phyloP scores from a whole-genome alignment of 805 yeast species.

The Lachancea sp. region DNA sequence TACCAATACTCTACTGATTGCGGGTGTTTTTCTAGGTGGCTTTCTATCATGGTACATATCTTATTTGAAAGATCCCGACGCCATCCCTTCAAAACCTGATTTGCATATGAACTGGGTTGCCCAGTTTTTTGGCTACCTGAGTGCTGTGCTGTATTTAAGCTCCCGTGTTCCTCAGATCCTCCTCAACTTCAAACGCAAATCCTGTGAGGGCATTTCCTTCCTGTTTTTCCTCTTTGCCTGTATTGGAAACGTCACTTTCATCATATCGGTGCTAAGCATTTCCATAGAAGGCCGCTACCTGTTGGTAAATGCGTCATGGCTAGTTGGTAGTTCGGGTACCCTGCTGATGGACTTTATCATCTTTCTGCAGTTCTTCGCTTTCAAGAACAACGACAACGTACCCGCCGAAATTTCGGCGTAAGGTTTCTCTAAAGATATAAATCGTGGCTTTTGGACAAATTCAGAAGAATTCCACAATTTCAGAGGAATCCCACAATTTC shows the following conservation, averaged over 20 bases:
- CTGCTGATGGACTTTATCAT: constrained; percentile 75
- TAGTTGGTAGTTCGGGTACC: constrained; percentile 87
- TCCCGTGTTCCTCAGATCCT: constrained; percentile 90
- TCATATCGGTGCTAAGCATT: constrained; percentile 72
- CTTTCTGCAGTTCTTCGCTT: constrained; percentile 78
- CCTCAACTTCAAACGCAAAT: constrained; percentile 76
- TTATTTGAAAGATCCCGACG: constrained; percentile 40
- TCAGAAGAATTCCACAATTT: too few species aligned
- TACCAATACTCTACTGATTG: constrained; percentile 46
- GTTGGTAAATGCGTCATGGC: constrained; percentile 83
- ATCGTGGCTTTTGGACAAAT: too few species aligned
- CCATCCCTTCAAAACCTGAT: constrained; percentile 34
- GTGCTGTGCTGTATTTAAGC: constrained; percentile 72
- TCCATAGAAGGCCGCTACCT: constrained; percentile 65
- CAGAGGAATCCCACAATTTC: too few species aligned
- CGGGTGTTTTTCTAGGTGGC: constrained; percentile 68
- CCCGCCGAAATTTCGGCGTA: constrained; percentile 2
- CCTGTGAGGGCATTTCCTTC: constrained; percentile 92
- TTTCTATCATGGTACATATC: constrained; percentile 81
- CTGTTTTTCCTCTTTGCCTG: constrained; percentile 93
- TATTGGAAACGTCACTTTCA: constrained; percentile 87
- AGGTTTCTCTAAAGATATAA: background rate
- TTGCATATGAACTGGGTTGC: constrained; percentile 69
- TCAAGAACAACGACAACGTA: constrained; percentile 33
- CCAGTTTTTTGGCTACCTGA: constrained; percentile 76